phyloP scores from a whole-genome alignment of 169 alveolate genomes.

The Eimeria maxima region DNA sequence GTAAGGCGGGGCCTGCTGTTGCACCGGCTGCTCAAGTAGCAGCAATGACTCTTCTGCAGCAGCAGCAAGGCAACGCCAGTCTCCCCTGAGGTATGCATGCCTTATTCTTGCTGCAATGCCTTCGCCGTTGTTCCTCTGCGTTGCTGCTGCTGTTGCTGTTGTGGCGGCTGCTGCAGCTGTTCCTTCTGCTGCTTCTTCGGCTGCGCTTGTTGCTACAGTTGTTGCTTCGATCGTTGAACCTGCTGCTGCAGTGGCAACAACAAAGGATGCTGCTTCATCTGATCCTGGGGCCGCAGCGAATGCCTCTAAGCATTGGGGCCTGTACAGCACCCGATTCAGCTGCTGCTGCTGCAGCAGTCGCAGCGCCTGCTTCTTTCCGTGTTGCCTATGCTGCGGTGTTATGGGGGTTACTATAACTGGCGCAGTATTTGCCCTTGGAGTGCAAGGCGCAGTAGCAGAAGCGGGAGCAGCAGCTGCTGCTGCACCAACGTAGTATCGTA shows the following conservation, averaged over 20 bases:
- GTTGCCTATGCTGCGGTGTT: slow-evolving; percentile 18
- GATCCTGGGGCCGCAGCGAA: slow-evolving; percentile 15
- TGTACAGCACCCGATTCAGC: background rate
- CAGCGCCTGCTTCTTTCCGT: background rate
- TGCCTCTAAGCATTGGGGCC: slow-evolving; percentile 22
- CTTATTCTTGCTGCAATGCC: background rate
- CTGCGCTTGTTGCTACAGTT: background rate
- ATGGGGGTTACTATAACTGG: background rate
- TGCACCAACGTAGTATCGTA: too few species aligned
- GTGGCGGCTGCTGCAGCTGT: too few species aligned
- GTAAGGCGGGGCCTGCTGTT: background rate
- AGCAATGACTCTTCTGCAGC: background rate
- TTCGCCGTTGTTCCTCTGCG: background rate
- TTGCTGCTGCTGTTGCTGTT: too few species aligned
- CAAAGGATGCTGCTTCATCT: background rate
- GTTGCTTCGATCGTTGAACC: background rate
- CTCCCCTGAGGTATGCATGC: background rate
- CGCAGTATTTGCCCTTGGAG: too few species aligned
- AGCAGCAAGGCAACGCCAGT: slow-evolving; percentile 36
- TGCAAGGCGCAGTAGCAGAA: too few species aligned
- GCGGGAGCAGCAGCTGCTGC: too few species aligned
- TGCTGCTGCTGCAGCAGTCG: too few species aligned
- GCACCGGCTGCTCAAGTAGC: slow-evolving; percentile 20
- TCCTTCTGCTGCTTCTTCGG: background rate
- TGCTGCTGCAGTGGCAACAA: background rate